A percentile compares a stretch with the other conserved stretches of the same genome.
These are phyloP conservation scores for Viola pubescens DNA, from an alignment of 441 rosid species.

Conservation along the genomic window DNA sequence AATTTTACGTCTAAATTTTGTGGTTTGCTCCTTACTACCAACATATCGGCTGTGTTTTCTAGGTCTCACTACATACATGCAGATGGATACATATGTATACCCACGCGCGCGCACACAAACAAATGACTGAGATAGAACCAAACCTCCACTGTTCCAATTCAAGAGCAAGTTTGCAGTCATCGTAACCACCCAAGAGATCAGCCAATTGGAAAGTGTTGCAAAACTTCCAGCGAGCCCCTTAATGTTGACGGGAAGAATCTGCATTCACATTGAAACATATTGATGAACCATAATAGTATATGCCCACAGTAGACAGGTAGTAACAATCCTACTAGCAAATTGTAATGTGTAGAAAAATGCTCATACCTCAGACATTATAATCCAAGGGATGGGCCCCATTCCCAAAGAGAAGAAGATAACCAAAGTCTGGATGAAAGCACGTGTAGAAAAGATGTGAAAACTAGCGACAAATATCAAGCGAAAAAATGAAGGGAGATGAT, in stretches of 20 bases:
- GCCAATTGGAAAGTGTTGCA: slow-evolving; percentile 75
- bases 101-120: background rate
- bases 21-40: background rate
- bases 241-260: slow-evolving; percentile 86
- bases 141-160: slow-evolving; percentile 83
- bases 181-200: slow-evolving; percentile 45
- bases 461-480: background rate
- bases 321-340: too few relatives aligned
- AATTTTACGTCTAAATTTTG: background rate
- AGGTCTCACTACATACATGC: background rate
- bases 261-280: slow-evolving; percentile 18
- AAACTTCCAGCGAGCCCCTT: slow-evolving; percentile 89
- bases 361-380: slow-evolving; percentile 93
- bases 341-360: too few relatives aligned
- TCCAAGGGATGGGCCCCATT: slow-evolving; percentile 90
- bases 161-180: slow-evolving; percentile 85
- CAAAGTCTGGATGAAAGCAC: slow-evolving; percentile 42
- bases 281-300: too few relatives aligned
- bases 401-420: slow-evolving; percentile 79
- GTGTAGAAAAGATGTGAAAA: slow-evolving; percentile 1
- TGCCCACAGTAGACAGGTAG: too few relatives aligned
- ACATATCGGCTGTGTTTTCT: background rate
- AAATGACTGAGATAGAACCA: slow-evolving; percentile 13
- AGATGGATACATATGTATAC: background rate
- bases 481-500: slow-evolving; percentile 8